Evolutionary conservation across 2,329 filamentous ascomycete species (phyloP).

Genomic region (Pseudocercospora fijiensis): DNA sequence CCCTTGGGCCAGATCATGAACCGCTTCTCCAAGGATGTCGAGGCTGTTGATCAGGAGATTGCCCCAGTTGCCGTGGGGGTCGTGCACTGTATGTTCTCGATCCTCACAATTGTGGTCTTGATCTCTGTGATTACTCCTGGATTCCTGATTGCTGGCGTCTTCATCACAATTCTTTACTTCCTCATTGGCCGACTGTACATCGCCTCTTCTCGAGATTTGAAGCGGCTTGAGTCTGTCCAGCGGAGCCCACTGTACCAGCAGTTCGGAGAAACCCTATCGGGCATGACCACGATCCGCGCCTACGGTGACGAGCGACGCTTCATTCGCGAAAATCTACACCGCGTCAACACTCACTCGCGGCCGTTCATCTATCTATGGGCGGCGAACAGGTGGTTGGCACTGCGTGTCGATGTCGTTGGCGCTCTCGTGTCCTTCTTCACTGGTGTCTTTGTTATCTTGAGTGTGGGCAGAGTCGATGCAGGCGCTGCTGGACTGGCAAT

Average conservation of each 20-base stretch:
- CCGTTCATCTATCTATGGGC: slow-evolving; percentile 97
- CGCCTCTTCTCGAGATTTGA: slow-evolving; percentile 88
- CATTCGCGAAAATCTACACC: slow-evolving; percentile 81
- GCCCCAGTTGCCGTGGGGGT: slow-evolving; percentile 83
- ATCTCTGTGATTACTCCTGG: slow-evolving; percentile 87
- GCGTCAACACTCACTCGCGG: slow-evolving; percentile 86
- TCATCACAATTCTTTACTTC: slow-evolving; percentile 82
- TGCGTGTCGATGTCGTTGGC: slow-evolving; percentile 86
- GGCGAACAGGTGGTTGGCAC: slow-evolving; percentile 92
- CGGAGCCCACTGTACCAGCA: slow-evolving; percentile 95
- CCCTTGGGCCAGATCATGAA: slow-evolving; percentile 97
- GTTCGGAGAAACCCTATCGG: slow-evolving; percentile 91
- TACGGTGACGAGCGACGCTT: slow-evolving; percentile 94
- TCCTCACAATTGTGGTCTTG: slow-evolving; percentile 81
- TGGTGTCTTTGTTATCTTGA: slow-evolving; percentile 83
- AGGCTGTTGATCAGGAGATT: slow-evolving; percentile 92
- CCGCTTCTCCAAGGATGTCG: slow-evolving; percentile 95
- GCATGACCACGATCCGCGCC: slow-evolving; percentile 93
- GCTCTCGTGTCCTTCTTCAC: slow-evolving; percentile 92
- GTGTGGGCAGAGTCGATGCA: slow-evolving; percentile 78
- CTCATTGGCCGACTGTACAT: slow-evolving; percentile 85
- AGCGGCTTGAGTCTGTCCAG: slow-evolving; percentile 90
- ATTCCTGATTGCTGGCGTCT: slow-evolving; percentile 81
- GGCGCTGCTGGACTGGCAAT: slow-evolving; percentile 90
- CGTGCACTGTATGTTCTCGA: slow-evolving; percentile 63